Conservation (phyloP, 2,329 filamentous ascomycete genomes). For the Ascochyta viciae-villosae region DNA sequence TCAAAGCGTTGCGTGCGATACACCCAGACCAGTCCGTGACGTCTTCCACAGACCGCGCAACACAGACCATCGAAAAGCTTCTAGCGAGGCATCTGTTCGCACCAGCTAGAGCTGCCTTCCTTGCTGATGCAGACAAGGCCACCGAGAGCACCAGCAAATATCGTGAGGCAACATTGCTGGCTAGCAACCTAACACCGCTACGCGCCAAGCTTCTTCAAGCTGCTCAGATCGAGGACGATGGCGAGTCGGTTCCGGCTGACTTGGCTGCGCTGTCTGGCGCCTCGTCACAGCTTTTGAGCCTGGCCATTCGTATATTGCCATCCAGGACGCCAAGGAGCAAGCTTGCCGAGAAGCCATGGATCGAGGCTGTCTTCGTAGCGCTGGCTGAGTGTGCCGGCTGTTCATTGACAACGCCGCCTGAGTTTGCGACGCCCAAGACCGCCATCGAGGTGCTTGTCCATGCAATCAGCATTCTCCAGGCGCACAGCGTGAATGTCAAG, state of each 20-base stretch:
- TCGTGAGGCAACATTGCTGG: conserved; percentile 25
- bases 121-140: conserved; percentile 24
- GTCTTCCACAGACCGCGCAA: conserved; percentile 16
- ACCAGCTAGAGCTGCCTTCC: conserved; percentile 50
- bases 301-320: conserved; percentile 51
- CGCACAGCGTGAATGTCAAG: conserved; percentile 36
- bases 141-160: conserved; percentile 1
- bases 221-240: conserved; percentile 39
- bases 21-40: not conserved
- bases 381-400: conserved; percentile 47
- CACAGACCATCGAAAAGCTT: conserved; percentile 42
- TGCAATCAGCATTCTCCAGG: conserved; percentile 34
- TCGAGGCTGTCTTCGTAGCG: conserved; percentile 50
- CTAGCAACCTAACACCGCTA: conserved; percentile 34
- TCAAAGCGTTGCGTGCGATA: conserved; percentile 16
- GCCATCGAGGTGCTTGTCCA: conserved; percentile 35
- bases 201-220: conserved; percentile 41
- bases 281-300: conserved; percentile 48
- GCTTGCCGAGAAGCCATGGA: conserved; percentile 53
- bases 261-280: conserved; percentile 34
- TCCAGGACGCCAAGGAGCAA: conserved; percentile 51
- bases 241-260: conserved; percentile 29
- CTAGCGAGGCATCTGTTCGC: conserved; percentile 54
- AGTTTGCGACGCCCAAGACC: conserved; percentile 25
- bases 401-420: conserved; percentile 32